Evolutionary conservation across 2,329 filamentous ascomycete species (phyloP), one percentile per base, ranked within the genome.

Genomic region (Aureobasidium sp.): DNA sequence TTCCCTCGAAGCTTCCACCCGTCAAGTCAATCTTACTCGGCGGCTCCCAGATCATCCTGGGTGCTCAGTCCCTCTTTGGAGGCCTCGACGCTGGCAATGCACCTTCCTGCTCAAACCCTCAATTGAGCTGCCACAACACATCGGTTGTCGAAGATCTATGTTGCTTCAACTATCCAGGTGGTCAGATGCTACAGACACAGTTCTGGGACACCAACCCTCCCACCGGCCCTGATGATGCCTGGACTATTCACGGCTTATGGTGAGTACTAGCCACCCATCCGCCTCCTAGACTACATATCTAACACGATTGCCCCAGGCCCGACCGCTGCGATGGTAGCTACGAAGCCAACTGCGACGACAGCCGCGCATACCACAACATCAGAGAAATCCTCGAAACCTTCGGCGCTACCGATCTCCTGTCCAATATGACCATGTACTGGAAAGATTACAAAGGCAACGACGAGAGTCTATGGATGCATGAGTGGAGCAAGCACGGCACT

Each of bases 81-180:
- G 31, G 53, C 36, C 55, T 59, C n/a, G 42, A 64, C 25, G 61
- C n/a, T 18, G 53, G 43, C 45, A 62, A 64, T 10, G 65, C 61
- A 2, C 67, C 59, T 20, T 67, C 73, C n/a, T 80, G 78, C 67
- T 66, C 76, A 13, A 78, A 80, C 67, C 77, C 78, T 11, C 81
- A 84, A 67, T 74, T 91, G 61, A 91, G 88, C 71, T 93, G 91
- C 73, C 86, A 89, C 66, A 90, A 90, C 73, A 87, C 85, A 8
- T 88, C 88, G 4, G 78, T 79, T 9, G 84, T 87, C n/a, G 76
- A 83, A 59, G 84, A 94, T 72, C 86, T 89, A 9, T 94, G 92
- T 81, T 94, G 92, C 79, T 92, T 93, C 81, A 92, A 92, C 73
- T 84, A 87, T 27, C 91, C 91, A 0, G 89, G 91, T 5, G 88